Base-by-base conservation (phyloP, 495 filamentous ascomycete species). In the Neurospora africana region DNA sequence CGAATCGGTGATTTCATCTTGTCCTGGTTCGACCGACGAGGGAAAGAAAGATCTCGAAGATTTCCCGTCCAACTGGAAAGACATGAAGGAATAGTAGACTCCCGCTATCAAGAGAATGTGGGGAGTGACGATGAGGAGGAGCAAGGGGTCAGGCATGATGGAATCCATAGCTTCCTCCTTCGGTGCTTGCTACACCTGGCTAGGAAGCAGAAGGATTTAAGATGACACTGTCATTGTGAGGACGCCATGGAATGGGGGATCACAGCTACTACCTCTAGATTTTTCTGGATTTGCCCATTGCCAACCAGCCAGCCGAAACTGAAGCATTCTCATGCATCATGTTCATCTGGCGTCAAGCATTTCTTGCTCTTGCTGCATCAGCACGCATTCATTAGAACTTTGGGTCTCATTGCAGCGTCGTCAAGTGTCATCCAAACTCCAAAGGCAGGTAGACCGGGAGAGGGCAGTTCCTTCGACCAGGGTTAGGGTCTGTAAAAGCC, bases 401-500 rank as follows among this genome's bases (percentile, higher is more conserved):
- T 15, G 15, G 21, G 13, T 61, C 2, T 61, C 53, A 17, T 30
- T 61, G 27, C n/a, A n/a, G 27, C 21, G 21, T 23, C 23, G 44
- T 53, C 44, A 47, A n/a, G 23, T 47, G 44, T 43, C 40, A 43
- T 19, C 17, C 36, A n/a, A n/a, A 6, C 36, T 36, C 5, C 41
- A n/a, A 43, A 43, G 19, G 41, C 41, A 44, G 36, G 36, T 37
- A 44, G n/a, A 44, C 8, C 21, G 11, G 7, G 21, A n/a, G 19
- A 44, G 41, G 41, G 41, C 41, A 8, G n/a, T 44, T 44, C 41
- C 41, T 44, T 44, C 19, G 19, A 44, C 19, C 41, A 75, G 75
- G 73, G 71, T 77, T 76, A 72, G 75, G 72, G 73, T 73, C 9
- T 35, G 35, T n/a, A 38, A 68, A 41, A 70, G 47, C 67, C 61